phyloP scores from a whole-genome alignment of 2,329 filamentous ascomycete species.

The Trichophaea hybrida region DNA sequence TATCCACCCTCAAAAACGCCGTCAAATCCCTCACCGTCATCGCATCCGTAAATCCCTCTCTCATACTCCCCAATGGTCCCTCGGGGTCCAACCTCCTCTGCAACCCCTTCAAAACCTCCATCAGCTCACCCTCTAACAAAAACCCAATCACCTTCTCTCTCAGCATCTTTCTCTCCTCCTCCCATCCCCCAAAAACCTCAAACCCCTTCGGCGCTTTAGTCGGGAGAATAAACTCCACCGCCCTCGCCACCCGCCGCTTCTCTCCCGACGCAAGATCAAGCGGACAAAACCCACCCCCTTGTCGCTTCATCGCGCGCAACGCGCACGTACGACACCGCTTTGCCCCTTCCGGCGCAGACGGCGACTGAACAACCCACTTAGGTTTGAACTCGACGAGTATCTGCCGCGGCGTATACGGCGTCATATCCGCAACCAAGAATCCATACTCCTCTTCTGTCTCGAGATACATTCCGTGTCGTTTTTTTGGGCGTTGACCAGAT shows the following conservation, averaged over 20 bases:
- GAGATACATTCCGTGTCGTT: constrained; percentile 40
- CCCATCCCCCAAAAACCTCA: constrained; percentile 6
- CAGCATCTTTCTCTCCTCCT: constrained; percentile 20
- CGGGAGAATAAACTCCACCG: constrained; percentile 29
- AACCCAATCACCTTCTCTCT: constrained; percentile 28
- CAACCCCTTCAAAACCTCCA: constrained; percentile 19
- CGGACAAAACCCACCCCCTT: constrained; percentile 43
- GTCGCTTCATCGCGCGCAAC: constrained; percentile 21
- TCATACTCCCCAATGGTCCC: constrained; percentile 24
- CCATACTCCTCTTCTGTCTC: constrained; percentile 44
- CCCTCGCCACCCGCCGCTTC: constrained; percentile 35
- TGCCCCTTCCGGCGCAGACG: constrained; percentile 48
- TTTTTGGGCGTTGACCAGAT: constrained; percentile 33
- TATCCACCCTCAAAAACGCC: constrained; percentile 49
- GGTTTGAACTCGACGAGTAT: constrained; percentile 61
- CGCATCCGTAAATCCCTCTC: constrained; percentile 43
- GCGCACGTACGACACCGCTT: constrained; percentile 64
- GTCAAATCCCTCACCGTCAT: constrained; percentile 76
- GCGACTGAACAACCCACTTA: constrained; percentile 69
- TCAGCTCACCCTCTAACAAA: constrained; percentile 28
- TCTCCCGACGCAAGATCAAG: constrained; percentile 46
- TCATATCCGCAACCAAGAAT: constrained; percentile 63
- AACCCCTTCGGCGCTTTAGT: constrained; percentile 1
- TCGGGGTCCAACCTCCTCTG: constrained; percentile 29
- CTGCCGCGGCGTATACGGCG: constrained; percentile 30